phyloP scores from a whole-genome alignment of 306 rosid species.

The Fragaria vesca region DNA sequence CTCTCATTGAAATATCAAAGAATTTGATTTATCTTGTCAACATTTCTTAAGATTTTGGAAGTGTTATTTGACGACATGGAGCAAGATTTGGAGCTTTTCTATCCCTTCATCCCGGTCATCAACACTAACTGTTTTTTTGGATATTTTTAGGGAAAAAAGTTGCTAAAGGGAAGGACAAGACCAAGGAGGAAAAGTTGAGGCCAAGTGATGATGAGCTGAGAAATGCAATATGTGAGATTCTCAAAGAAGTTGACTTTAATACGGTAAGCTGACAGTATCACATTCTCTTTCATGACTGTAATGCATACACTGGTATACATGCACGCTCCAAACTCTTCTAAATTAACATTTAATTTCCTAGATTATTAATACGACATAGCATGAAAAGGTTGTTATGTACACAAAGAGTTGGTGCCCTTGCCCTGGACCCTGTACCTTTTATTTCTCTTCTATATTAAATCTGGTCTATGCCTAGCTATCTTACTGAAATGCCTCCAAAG shows the following conservation, averaged over 20 bases:
- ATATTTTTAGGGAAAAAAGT: conserved; percentile 51
- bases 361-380: neutral
- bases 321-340: neutral
- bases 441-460: neutral
- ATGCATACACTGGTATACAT: neutral
- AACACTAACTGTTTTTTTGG: neutral
- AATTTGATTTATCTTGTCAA: conserved; percentile 7
- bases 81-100: neutral
- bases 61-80: neutral
- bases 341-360: neutral
- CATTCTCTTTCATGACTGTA: neutral
- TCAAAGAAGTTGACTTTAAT: conserved; percentile 94
- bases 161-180: conserved; percentile 64
- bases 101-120: neutral
- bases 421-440: neutral
- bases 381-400: conserved; percentile 1
- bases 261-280: conserved; percentile 53
- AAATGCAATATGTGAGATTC: conserved; percentile 84
- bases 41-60: neutral
- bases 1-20: neutral
- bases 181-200: conserved; percentile 50
- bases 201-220: conserved; percentile 74
- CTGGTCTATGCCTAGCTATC: neutral
- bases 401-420: neutral
- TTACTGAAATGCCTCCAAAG: neutral